Evolutionary conservation across 352 stramenopile species (phyloP).

Genomic region (Globisporangium sylvaticum): DNA sequence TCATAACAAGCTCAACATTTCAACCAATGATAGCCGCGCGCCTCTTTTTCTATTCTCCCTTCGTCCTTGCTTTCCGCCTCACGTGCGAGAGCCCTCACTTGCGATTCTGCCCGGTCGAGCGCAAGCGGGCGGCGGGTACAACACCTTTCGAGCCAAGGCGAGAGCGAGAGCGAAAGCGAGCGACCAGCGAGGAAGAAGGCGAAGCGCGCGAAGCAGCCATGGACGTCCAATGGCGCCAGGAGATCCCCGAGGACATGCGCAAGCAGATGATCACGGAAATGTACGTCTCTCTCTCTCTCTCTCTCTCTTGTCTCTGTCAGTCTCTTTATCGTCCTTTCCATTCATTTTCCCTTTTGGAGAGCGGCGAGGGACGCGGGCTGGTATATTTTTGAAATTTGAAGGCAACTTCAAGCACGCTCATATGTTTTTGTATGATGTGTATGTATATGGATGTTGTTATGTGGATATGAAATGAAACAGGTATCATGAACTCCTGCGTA

Average conservation of each 20-base stretch:
- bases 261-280: constrained; percentile 89
- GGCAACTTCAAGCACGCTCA: background rate
- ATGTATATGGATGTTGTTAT: background rate
- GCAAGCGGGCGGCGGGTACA: background rate
- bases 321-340: background rate
- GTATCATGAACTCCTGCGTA: constrained; percentile 82
- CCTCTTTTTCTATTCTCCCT: background rate
- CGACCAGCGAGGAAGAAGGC: background rate
- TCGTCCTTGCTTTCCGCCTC: background rate
- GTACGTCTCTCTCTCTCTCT: constrained; percentile 30
- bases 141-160: background rate
- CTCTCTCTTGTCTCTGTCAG: background rate
- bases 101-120: constrained; percentile 9
- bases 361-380: background rate
- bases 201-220: constrained; percentile 16
- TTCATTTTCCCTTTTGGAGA: background rate
- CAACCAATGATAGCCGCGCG: background rate
- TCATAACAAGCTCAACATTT: background rate
- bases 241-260: constrained; percentile 77
- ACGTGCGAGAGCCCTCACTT: constrained; percentile 6
- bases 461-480: constrained; percentile 21
- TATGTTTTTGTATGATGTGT: background rate
- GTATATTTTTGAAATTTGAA: constrained; percentile 8
- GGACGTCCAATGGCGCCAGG: constrained; percentile 67
- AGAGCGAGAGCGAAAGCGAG: background rate